These are phyloP conservation scores for Podila epicladia DNA, from an alignment of 192 early-diverging fungal species.

Conservation along the genomic window DNA sequence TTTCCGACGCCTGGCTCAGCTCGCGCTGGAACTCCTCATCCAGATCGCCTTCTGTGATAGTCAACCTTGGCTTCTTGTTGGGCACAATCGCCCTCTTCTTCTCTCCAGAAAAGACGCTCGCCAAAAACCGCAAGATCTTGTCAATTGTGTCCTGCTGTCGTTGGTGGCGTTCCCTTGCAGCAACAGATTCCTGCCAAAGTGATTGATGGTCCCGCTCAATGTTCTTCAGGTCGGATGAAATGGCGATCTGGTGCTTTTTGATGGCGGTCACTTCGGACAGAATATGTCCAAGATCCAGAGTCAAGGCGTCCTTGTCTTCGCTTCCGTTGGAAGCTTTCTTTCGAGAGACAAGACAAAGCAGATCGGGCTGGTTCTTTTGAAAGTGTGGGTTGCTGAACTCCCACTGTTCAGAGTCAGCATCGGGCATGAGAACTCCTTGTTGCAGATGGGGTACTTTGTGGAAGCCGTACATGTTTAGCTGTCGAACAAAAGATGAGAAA, in stretches of 20 bases:
- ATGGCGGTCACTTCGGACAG: constrained; percentile 87
- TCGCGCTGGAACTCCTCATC: constrained; percentile 24
- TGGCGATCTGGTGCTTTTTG: constrained; percentile 90
- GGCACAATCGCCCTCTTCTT: constrained; percentile 60
- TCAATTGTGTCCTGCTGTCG: constrained; percentile 93
- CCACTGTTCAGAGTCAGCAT: constrained; percentile 83
- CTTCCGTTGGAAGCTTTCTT: constrained; percentile 72
- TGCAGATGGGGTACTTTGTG: constrained; percentile 96
- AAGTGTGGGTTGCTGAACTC: constrained; percentile 95
- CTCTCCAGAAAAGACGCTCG: constrained; percentile 80
- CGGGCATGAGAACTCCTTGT: constrained; percentile 85
- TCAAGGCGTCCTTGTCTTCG: constrained; percentile 53
- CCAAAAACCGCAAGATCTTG: constrained; percentile 93
- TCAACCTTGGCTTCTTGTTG: constrained; percentile 57
- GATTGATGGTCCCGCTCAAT: constrained; percentile 90
- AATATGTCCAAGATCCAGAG: constrained; percentile 61
- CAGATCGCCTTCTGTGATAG: constrained; percentile 36
- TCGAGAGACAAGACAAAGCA: constrained; percentile 86
- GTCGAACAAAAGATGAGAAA: constrained; percentile 90
- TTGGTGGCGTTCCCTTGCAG: constrained; percentile 80
- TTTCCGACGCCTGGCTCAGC: background rate
- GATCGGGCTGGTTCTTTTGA: constrained; percentile 87
- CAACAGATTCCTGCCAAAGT: constrained; percentile 86
- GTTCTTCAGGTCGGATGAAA: constrained; percentile 85
- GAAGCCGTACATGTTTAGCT: constrained; percentile 97